Percentiles rank a stretch among this genome's conserved stretches.
phyloP scores from a whole-genome alignment of 768 basidiomycete species.

The Collybia mongolica region DNA sequence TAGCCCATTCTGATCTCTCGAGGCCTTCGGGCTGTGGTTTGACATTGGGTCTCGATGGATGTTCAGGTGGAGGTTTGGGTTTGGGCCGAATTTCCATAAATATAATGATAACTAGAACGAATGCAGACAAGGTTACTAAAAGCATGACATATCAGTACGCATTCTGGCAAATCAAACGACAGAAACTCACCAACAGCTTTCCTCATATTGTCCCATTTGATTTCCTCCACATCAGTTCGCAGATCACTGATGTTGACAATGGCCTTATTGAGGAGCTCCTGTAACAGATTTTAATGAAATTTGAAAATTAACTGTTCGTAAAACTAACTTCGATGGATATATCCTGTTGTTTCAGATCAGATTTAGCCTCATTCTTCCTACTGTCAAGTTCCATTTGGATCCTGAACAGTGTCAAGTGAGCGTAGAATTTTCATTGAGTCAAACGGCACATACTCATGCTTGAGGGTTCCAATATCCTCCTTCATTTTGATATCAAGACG shows the following conservation, averaged over 20 bases:
- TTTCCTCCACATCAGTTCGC: conserved; percentile 78
- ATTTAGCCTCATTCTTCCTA: conserved; percentile 85
- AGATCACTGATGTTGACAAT: conserved; percentile 76
- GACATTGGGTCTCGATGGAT: conserved; percentile 22
- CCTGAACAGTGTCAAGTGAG: conserved; percentile 37
- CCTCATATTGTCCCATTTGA: conserved; percentile 88
- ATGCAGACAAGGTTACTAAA: conserved; percentile 60
- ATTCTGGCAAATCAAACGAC: background rate
- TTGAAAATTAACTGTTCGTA: background rate
- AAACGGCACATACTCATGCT: conserved; percentile 76
- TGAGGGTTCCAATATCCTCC: conserved; percentile 84
- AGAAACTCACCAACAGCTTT: conserved; percentile 66
- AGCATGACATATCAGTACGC: conserved; percentile 2
- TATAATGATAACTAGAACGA: conserved; percentile 68
- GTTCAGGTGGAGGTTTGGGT: conserved; percentile 27
- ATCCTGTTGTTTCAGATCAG: conserved; percentile 81
- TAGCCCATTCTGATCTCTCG: conserved; percentile 31
- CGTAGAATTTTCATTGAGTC: background rate
- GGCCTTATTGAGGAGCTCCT: conserved; percentile 78
- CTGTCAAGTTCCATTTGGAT: conserved; percentile 97
- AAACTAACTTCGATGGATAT: conserved; percentile 74
- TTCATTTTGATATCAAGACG: conserved; percentile 87
- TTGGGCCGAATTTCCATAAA: conserved; percentile 66
- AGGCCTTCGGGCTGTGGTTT: conserved; percentile 24
- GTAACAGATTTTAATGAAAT: conserved; percentile 2